A percentile compares a stretch with the other conserved stretches of the same genome.
Evolutionary conservation across 129 eudicot species (phyloP).

Genomic region (Flaveria brownii): DNA sequence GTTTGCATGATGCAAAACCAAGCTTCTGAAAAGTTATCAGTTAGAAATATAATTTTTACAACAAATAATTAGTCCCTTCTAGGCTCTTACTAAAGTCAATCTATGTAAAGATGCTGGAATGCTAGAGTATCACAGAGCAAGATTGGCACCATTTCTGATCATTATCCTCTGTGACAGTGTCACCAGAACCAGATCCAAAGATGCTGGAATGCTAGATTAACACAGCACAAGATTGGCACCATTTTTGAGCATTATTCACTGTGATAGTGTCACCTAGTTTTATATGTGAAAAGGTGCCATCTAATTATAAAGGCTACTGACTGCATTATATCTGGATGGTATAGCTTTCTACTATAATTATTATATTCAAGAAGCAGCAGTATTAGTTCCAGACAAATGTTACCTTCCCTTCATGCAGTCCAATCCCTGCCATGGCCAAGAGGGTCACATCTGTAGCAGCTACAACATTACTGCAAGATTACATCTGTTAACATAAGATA

Average conservation of each 20-base stretch:
- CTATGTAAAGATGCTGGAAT: constrained; percentile 2
- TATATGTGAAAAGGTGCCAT: constrained; percentile 25
- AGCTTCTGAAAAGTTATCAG: constrained; percentile 67
- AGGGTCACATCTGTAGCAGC: constrained; percentile 97
- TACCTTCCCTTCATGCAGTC: constrained; percentile 80
- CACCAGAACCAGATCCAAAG: not conserved
- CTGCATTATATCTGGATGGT: constrained; percentile 3
- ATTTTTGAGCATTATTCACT: not conserved
- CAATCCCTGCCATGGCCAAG: constrained; percentile 95
- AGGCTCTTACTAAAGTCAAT: constrained; percentile 3
- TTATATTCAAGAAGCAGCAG: constrained; percentile 12
- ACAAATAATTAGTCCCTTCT: not conserved
- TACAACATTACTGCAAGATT: constrained; percentile 89
- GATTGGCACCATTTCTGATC: not conserved
- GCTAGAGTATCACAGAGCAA: constrained; percentile 4
- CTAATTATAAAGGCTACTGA: constrained; percentile 19
- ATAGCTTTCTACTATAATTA: not conserved
- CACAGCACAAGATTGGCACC: not conserved
- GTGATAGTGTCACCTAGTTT: constrained; percentile 5
- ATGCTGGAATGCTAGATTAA: constrained; percentile 6
- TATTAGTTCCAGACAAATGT: constrained; percentile 17
- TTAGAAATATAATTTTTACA: constrained; percentile 18
- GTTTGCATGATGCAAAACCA: constrained; percentile 91
- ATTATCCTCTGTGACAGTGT: constrained; percentile 11
- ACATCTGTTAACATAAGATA: constrained; percentile 30